phyloP scores from a whole-genome alignment of 2,329 filamentous ascomycete genomes.

The Nemania diffusa region DNA sequence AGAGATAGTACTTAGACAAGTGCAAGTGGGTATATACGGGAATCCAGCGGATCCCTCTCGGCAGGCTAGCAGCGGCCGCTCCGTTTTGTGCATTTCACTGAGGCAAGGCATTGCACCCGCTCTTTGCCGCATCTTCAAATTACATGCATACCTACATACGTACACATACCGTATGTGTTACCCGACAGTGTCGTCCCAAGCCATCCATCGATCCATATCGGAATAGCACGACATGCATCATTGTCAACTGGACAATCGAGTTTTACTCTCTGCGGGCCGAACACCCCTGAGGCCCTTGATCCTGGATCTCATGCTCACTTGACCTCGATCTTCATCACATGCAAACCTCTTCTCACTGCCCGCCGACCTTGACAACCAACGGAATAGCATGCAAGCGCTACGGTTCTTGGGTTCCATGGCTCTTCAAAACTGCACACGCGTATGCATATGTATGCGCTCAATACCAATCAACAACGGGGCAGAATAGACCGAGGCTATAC shows the following conservation, averaged over 20 bases:
- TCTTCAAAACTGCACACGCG: background rate
- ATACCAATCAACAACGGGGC: background rate
- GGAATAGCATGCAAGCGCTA: conserved; percentile 17
- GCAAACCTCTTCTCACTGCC: conserved; percentile 22
- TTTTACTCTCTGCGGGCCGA: conserved; percentile 22
- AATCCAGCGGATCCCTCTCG: conserved; percentile 8
- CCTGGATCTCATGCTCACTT: conserved; percentile 29
- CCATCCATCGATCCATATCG: conserved; percentile 3
- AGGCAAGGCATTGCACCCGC: conserved; percentile 13
- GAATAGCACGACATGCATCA: conserved; percentile 18
- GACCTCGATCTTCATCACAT: conserved; percentile 35
- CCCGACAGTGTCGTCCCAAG: conserved; percentile 1
- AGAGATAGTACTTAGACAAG: background rate
- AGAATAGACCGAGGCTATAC: background rate
- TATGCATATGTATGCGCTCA: background rate
- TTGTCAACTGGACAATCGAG: conserved; percentile 15
- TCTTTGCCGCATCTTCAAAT: conserved; percentile 26
- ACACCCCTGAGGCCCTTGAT: conserved; percentile 10
- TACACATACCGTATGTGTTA: conserved; percentile 15
- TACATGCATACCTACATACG: background rate
- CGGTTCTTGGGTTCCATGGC: conserved; percentile 15
- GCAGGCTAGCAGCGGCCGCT: conserved; percentile 38
- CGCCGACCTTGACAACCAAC: conserved; percentile 23
- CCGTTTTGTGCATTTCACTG: conserved; percentile 21
- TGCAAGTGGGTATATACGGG: background rate